Evolutionary conservation across 306 rosid species (phyloP).

Genomic region (Ormosia semicastrata): DNA sequence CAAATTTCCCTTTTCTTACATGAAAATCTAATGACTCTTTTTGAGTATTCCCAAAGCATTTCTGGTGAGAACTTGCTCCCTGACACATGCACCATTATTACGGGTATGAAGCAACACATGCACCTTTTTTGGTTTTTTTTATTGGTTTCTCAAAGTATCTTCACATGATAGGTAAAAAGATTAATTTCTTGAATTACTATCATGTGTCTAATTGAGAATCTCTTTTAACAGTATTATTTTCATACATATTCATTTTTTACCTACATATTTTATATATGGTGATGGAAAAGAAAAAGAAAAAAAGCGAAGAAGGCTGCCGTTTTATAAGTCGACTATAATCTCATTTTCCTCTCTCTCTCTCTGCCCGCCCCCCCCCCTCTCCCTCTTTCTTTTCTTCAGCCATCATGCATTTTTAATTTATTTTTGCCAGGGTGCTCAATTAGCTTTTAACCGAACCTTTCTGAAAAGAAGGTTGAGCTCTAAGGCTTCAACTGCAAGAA

Average conservation of each 20-base stretch:
- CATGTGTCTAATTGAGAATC: too few species aligned
- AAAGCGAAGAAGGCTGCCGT: not conserved
- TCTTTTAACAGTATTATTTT: too few species aligned
- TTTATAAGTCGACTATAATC: conserved; percentile 5
- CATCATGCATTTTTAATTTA: not conserved
- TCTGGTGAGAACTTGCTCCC: conserved; percentile 64
- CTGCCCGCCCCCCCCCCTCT: too few species aligned
- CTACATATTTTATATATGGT: conserved; percentile 31
- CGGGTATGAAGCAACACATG: conserved; percentile 60
- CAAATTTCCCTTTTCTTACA: conserved; percentile 23
- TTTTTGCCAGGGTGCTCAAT: conserved; percentile 3
- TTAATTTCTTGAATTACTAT: too few species aligned
- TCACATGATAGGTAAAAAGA: too few species aligned
- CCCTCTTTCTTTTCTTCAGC: not conserved
- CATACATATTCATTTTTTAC: not conserved
- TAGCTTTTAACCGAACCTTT: conserved; percentile 24
- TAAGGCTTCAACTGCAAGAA: conserved; percentile 42
- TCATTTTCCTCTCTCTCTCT: conserved; percentile 15
- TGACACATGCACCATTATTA: conserved; percentile 67
- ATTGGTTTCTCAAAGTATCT: too few species aligned
- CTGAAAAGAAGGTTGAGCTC: conserved; percentile 31
- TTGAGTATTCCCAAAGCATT: conserved; percentile 76
- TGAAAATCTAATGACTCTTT: conserved; percentile 44
- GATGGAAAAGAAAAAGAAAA: not conserved
- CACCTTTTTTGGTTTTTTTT: conserved; percentile 22